Evolutionary conservation across 495 filamentous ascomycete species (phyloP).

Genomic region (Niebla homalea): DNA sequence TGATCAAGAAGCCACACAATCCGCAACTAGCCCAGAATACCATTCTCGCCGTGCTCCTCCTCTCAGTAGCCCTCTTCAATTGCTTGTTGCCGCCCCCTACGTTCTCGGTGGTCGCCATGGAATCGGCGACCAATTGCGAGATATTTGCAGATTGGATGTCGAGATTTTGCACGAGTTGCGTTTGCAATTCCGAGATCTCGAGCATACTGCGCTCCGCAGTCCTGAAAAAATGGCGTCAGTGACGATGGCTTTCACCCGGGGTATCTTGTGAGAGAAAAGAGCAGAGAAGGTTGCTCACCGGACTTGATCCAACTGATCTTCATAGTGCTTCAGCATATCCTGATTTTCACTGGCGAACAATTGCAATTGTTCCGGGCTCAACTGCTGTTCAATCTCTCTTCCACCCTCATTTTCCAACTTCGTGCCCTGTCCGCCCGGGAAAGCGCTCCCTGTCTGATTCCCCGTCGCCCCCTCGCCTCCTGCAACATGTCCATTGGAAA

Average conservation of each 20-base stretch:
- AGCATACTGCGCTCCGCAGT: conserved; percentile 81
- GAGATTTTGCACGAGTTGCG: conserved; percentile 72
- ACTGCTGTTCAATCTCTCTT: conserved; percentile 40
- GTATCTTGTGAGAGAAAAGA: neutral
- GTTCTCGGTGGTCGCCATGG: conserved; percentile 66
- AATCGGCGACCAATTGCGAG: conserved; percentile 76
- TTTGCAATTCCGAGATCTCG: conserved; percentile 88
- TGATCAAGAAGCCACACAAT: conserved; percentile 65
- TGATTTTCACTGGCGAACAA: conserved; percentile 91
- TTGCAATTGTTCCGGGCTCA: conserved; percentile 75
- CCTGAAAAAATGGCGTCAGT: conserved; percentile 28
- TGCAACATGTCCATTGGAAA: neutral
- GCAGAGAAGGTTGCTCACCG: conserved; percentile 40
- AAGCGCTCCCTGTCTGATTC: conserved; percentile 1
- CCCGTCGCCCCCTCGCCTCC: conserved; percentile 1
- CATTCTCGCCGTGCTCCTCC: conserved; percentile 69
- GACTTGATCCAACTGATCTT: conserved; percentile 83
- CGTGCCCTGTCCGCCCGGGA: neutral
- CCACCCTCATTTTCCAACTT: conserved; percentile 26
- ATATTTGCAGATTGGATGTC: conserved; percentile 75
- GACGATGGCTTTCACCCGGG: no score
- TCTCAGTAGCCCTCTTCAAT: conserved; percentile 70
- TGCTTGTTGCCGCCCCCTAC: conserved; percentile 82
- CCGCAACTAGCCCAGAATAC: conserved; percentile 81
- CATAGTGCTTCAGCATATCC: conserved; percentile 80